Percentiles rank a stretch among this genome's conserved stretches.
Evolutionary conservation across 257 asterid species (phyloP).

Genomic region (Buddleja alternifolia): DNA sequence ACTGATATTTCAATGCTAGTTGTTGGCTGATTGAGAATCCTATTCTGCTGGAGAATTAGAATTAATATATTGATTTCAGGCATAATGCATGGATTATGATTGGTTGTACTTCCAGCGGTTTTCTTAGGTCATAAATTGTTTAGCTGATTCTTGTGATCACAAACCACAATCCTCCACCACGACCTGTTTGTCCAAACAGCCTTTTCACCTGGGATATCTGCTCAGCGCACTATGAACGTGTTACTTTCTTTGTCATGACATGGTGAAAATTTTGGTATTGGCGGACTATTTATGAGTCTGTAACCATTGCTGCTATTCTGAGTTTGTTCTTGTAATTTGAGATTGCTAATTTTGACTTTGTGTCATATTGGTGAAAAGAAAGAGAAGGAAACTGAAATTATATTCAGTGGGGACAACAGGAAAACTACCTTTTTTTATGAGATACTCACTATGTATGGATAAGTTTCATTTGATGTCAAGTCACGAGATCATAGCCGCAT

Average conservation of each 20-base stretch:
- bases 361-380: neutral
- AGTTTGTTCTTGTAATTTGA: neutral
- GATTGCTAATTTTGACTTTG: slow-evolving; percentile 4
- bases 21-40: slow-evolving; percentile 14
- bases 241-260: neutral
- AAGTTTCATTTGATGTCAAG: neutral
- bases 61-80: slow-evolving; percentile 12
- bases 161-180: neutral
- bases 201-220: neutral
- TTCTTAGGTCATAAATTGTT: neutral
- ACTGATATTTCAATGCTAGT: neutral
- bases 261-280: neutral
- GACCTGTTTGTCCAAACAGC: neutral
- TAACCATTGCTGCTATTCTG: too few relatives aligned
- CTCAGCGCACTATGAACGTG: neutral
- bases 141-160: neutral
- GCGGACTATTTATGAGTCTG: too few relatives aligned
- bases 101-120: slow-evolving; percentile 4
- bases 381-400: neutral
- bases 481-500: neutral
- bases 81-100: neutral
- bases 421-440: neutral
- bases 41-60: slow-evolving; percentile 10
- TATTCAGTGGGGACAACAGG: neutral
- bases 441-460: neutral